A percentile compares a stretch with the other conserved stretches of the same genome.
These are phyloP conservation scores for Elasticomyces elasticus DNA, from an alignment of 495 filamentous ascomycete species.

Conservation along the genomic window DNA sequence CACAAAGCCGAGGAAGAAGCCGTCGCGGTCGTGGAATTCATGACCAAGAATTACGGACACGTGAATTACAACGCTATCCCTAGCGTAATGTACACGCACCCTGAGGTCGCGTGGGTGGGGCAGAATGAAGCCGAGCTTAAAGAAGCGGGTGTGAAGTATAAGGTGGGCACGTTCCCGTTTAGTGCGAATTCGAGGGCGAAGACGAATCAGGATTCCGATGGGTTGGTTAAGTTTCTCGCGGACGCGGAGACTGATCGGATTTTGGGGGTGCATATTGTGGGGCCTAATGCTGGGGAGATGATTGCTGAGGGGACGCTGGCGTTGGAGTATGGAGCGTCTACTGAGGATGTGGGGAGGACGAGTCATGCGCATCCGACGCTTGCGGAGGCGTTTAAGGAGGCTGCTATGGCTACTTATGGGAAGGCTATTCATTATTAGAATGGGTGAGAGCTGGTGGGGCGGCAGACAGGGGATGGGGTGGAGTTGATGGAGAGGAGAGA, in stretches of 20 bases:
- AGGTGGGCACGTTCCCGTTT: conserved; percentile 89
- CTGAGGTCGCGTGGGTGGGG: conserved; percentile 97
- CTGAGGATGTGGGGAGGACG: conserved; percentile 89
- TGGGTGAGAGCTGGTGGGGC: neutral
- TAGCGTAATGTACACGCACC: conserved; percentile 98
- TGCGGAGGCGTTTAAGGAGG: conserved; percentile 98
- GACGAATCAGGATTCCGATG: conserved; percentile 96
- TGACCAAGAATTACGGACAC: conserved; percentile 93
- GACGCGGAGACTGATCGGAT: conserved; percentile 96
- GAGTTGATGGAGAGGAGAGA: neutral
- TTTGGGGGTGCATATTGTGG: conserved; percentile 91
- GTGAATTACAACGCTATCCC: conserved; percentile 99
- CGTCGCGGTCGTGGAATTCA: conserved; percentile 88
- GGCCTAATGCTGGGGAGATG: conserved; percentile 95
- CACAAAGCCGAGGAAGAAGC: conserved; percentile 99
- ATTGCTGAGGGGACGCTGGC: conserved; percentile 95
- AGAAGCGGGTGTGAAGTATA: conserved; percentile 79
- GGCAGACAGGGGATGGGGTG: neutral
- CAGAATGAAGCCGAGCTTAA: conserved; percentile 96
- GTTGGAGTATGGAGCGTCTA: conserved; percentile 89
- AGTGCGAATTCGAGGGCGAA: conserved; percentile 94
- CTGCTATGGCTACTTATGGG: conserved; percentile 92
- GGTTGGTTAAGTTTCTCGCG: conserved; percentile 91
- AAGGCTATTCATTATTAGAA: conserved; percentile 88
- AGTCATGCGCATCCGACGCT: conserved; percentile 96